phyloP scores from a whole-genome alignment of 108 stramenopile genomes.

The Skeletonema marinoi region DNA sequence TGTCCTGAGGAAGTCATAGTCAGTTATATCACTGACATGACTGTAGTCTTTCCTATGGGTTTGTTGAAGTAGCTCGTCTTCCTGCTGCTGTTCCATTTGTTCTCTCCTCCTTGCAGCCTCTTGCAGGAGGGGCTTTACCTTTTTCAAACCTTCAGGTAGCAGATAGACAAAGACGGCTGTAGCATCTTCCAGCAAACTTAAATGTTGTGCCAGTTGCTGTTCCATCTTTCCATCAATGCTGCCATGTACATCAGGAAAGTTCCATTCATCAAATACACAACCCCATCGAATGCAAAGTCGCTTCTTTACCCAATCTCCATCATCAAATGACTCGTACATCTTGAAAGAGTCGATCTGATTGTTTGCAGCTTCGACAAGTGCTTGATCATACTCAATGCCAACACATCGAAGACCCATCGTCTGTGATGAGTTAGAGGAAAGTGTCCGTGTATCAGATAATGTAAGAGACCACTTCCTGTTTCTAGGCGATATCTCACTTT shows the following conservation, averaged over 20 bases:
- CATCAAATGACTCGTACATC: not conserved
- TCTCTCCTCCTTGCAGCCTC: slow-evolving; percentile 47
- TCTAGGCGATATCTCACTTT: not conserved
- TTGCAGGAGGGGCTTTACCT: slow-evolving; percentile 58
- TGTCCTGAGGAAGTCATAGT: slow-evolving; percentile 13
- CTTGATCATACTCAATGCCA: slow-evolving; percentile 76
- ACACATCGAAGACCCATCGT: slow-evolving; percentile 56
- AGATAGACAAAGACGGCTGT: slow-evolving; percentile 87
- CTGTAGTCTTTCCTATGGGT: slow-evolving; percentile 27
- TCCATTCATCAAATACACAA: slow-evolving; percentile 58
- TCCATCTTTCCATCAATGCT: not conserved
- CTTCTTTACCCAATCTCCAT: not conserved
- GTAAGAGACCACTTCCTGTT: not conserved
- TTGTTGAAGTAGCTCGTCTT: slow-evolving; percentile 5
- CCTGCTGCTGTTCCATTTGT: slow-evolving; percentile 10
- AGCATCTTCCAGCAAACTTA: slow-evolving; percentile 67
- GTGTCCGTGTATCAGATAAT: not conserved
- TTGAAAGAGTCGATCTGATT: slow-evolving; percentile 7
- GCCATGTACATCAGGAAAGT: not conserved
- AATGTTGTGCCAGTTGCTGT: not conserved
- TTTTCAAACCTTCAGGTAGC: slow-evolving; percentile 75
- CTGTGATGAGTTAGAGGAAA: not conserved
- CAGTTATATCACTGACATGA: slow-evolving; percentile 35
- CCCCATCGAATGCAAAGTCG: slow-evolving; percentile 61
- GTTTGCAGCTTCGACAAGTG: slow-evolving; percentile 49